Base-by-base conservation (phyloP, 2,329 filamentous ascomycete genomes). In the Penicillium sp. region DNA sequence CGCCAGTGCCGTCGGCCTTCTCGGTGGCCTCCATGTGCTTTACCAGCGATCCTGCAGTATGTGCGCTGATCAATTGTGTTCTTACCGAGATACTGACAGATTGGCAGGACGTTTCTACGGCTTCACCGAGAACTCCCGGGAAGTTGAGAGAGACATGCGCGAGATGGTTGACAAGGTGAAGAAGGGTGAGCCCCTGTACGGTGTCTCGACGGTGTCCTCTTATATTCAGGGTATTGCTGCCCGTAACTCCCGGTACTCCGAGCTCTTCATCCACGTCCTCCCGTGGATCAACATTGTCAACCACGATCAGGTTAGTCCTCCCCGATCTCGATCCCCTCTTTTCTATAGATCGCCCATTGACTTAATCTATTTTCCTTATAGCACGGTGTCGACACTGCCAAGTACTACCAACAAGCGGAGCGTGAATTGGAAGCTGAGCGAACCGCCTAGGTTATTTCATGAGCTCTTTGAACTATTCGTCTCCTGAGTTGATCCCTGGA, bases 241-340 rank as follows among this genome's bases (percentile, higher is more conserved):
- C 56, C 83, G 94, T 67, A 96, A 99, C 80, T 96, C 92, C 69
- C 84, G 94, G 71, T 97, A 96, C 81, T 88, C 90, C 35, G 89
- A 89, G 40, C 81, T 94, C 29, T 94, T 93, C 75, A 79, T 90
- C 63, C 89, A 92, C 71, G 85, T 93, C 52, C 79, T 99, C 54
- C 92, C 93, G 37, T 97, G 92, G 94, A 93, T 96, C 79, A 99
- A 99, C 81, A 89, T 99, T 78, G 93, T 96, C 70, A 97, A 99
- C 78, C 94, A 99, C 78, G 87, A 85, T 72, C 84, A 86, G 73
- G 81, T 83, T 68, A 65, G 75, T 66, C 37, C 20, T 49, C 29
- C 20, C 14, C 27, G 4, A n/a, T 6, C 22, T 35, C 12, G 20
- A 15, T 23, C 8, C 11, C 22, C 12, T 26, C 6, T 15, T 14